A percentile compares a stretch with the other conserved stretches of the same genome.
Conservation (phyloP, 1,139 yeast species). For the Taphrina communis region DNA sequence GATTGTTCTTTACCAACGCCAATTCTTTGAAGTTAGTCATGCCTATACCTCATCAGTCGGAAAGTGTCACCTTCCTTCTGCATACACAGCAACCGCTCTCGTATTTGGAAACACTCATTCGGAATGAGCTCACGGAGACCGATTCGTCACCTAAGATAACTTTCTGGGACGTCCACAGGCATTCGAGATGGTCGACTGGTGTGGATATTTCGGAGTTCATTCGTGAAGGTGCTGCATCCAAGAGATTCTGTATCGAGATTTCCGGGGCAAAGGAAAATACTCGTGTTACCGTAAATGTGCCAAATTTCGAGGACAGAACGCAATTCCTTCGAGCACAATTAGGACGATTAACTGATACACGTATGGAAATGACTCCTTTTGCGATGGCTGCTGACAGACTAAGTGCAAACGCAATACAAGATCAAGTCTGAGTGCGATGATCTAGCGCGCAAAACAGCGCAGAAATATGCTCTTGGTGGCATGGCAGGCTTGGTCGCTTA, state of each 20-base stretch:
- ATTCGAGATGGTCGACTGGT: slow-evolving; percentile 26
- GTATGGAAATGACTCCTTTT: neutral
- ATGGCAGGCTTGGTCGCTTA: slow-evolving; percentile 32
- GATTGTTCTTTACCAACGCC: slow-evolving; percentile 32
- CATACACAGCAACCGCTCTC: slow-evolving; percentile 40
- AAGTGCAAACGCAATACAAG: slow-evolving; percentile 22
- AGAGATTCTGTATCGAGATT: slow-evolving; percentile 22
- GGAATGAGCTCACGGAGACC: slow-evolving; percentile 24
- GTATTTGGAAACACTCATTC: slow-evolving; percentile 31
- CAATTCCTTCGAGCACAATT: slow-evolving; percentile 31
- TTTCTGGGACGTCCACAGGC: slow-evolving; percentile 24
- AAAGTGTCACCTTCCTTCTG: slow-evolving; percentile 30
- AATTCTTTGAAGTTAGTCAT: slow-evolving; percentile 25
- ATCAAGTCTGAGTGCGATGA: slow-evolving; percentile 38
- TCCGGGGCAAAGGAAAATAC: neutral
- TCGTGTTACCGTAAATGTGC: slow-evolving; percentile 28
- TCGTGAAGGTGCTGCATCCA: slow-evolving; percentile 37
- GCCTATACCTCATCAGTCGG: slow-evolving; percentile 31
- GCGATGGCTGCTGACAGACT: neutral
- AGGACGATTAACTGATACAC: slow-evolving; percentile 27
- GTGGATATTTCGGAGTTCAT: slow-evolving; percentile 34
- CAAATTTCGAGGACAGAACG: slow-evolving; percentile 40
- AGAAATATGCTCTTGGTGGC: slow-evolving; percentile 22
- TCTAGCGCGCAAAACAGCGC: slow-evolving; percentile 32
- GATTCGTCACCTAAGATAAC: slow-evolving; percentile 19